Evolutionary conservation across 108 stramenopile species (phyloP).

Genomic region (Cylindrotheca fusiformis): DNA sequence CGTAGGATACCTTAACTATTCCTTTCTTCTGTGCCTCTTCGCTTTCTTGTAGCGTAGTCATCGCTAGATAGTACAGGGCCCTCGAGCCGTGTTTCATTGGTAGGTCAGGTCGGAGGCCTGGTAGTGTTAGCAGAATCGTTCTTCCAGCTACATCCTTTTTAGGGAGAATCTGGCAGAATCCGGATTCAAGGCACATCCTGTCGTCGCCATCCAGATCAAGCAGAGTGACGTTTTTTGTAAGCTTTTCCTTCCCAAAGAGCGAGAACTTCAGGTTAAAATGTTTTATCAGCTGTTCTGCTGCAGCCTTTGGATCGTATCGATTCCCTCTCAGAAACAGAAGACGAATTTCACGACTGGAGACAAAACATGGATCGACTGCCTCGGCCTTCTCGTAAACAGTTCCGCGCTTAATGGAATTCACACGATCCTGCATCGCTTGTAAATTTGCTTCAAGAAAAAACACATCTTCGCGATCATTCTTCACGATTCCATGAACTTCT

Average conservation of each 20-base stretch:
- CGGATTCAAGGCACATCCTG: constrained; percentile 10
- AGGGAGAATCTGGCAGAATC: constrained; percentile 16
- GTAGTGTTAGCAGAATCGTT: constrained; percentile 5
- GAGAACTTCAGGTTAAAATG: constrained; percentile 27
- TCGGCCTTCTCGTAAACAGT: too few species aligned
- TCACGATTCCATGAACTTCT: too few species aligned
- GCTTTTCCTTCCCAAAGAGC: constrained; percentile 26
- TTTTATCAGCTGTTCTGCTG: constrained; percentile 27
- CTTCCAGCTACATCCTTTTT: constrained; percentile 23
- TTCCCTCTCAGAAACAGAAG: constrained; percentile 45
- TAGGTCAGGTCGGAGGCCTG: background rate
- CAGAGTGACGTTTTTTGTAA: constrained; percentile 11
- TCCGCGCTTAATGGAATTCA: too few species aligned
- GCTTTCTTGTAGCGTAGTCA: constrained; percentile 4
- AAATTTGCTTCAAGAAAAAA: too few species aligned
- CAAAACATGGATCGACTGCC: too few species aligned
- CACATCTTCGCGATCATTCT: too few species aligned
- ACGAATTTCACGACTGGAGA: constrained; percentile 21
- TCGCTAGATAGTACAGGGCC: constrained; percentile 22
- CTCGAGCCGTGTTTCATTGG: constrained; percentile 13
- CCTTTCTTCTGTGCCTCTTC: constrained; percentile 21
- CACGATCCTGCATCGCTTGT: too few species aligned
- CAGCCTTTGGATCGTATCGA: constrained; percentile 20
- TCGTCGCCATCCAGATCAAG: constrained; percentile 7
- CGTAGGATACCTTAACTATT: constrained; percentile 4